Evolutionary conservation across 2,329 filamentous ascomycete genomes (phyloP), one percentile per base, ranked within the genome.

Genomic region (Didymella glomerata): DNA sequence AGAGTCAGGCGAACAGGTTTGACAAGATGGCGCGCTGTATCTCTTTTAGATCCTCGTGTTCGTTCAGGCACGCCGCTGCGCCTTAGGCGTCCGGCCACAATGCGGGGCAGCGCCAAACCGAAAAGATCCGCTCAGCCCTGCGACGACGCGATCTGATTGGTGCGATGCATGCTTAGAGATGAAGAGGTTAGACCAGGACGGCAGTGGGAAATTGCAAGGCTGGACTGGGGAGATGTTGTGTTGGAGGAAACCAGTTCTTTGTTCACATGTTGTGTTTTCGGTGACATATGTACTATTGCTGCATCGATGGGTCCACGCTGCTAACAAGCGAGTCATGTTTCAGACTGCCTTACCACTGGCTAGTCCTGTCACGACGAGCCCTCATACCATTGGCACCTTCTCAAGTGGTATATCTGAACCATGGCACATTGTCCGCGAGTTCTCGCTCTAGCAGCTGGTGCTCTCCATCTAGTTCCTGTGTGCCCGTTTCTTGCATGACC

Each of bases 371-470:
- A n/a, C 24, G 16, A 25, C 13, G 8, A 16, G 22, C 46, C 16
- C 10, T 13, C 9, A 24, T 16, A 7, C 20, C 20, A 25, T 4
- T 10, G 3, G 13, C 4, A n/a, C 16, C 16, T n/a, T 10, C 18
- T 65, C 42, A 69, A 0, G 65, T 66, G 8, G 66, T 69, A 47
- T 78, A 79, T 47, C 77, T 70, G 55, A 78, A 79, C 70, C 76
- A 78, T 11, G 69, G 82, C 49, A 86, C 86, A 59, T 82, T 76
- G 68, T 88, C 86, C 9, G 86, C 86, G 57, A 80, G 78, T 61
- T 87, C 80, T 30, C 80, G 75, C 77, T 88, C 84, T 13, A 77
- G 47, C 22, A 75, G 48, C 76, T 81, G 84, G 78, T 87, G 84
- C 63, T 84, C 83, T 41, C 80, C 73, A 2, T 83, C 85, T 73